phyloP scores from a whole-genome alignment of 805 yeast genomes.

The Metschnikowia gelsemii region DNA sequence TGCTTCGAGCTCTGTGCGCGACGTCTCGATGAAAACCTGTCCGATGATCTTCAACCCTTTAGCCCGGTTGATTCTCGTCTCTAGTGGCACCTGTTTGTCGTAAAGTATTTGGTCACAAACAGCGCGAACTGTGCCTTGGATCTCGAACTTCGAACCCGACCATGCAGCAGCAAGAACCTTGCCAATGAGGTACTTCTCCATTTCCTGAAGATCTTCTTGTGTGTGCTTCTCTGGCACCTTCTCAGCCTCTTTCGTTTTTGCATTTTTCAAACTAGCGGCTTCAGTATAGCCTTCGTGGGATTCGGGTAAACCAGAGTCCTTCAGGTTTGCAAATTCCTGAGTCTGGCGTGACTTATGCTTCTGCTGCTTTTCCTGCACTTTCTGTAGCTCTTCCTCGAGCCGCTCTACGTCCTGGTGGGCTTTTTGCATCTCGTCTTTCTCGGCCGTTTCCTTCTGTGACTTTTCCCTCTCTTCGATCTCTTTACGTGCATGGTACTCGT shows the following conservation, averaged over 20 bases:
- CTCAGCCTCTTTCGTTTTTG: conserved; percentile 8
- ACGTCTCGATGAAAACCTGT: conserved; percentile 54
- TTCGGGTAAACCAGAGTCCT: too few relatives aligned
- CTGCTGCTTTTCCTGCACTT: conserved; percentile 11
- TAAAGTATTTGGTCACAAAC: conserved; percentile 67
- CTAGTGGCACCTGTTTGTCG: conserved; percentile 51
- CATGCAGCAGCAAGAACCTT: conserved; percentile 82
- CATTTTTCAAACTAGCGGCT: neutral
- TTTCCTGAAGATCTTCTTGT: conserved; percentile 62
- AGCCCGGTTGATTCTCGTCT: conserved; percentile 57
- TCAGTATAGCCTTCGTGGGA: too few relatives aligned
- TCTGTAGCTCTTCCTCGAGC: conserved; percentile 17
- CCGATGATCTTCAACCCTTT: conserved; percentile 62
- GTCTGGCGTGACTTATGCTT: conserved; percentile 12
- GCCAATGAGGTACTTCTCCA: conserved; percentile 74
- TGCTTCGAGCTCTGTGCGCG: conserved; percentile 66
- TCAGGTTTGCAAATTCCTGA: too few relatives aligned
- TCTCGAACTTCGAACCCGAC: conserved; percentile 79
- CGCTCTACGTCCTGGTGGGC: conserved; percentile 27
- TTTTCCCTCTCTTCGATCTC: conserved; percentile 31
- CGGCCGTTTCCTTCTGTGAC: conserved; percentile 25
- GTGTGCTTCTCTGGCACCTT: conserved; percentile 43
- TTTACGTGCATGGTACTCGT: conserved; percentile 41
- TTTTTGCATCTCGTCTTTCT: conserved; percentile 3
- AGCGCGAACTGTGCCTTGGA: conserved; percentile 65